phyloP scores from a whole-genome alignment of 2,329 filamentous ascomycete genomes.

The Apiospora kogelbergensis region DNA sequence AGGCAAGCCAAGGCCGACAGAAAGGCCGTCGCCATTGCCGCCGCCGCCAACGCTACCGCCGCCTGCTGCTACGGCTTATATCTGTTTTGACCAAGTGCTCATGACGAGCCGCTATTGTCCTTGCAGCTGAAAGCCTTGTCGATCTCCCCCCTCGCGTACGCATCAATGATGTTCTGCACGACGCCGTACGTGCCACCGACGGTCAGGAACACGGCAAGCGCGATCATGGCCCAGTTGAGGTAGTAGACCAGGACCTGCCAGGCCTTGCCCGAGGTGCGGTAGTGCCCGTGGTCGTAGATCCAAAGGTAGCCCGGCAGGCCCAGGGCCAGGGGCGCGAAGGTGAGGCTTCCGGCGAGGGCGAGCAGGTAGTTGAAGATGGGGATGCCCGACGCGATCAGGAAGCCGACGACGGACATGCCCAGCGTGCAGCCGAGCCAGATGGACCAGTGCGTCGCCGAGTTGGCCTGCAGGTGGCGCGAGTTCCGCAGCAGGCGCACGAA shows the following conservation, averaged over 20 bases:
- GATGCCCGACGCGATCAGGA: constrained; percentile 26
- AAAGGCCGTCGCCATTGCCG: background rate
- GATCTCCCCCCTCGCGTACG: constrained; percentile 47
- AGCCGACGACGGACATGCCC: constrained; percentile 21
- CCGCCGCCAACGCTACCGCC: background rate
- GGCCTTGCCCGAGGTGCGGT: constrained; percentile 25
- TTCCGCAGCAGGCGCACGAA: constrained; percentile 33
- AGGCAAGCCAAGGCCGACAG: background rate
- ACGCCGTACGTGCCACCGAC: constrained; percentile 45
- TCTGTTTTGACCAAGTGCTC: background rate
- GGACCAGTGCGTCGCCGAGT: constrained; percentile 29
- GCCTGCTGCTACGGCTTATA: background rate
- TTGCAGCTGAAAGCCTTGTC: constrained; percentile 47
- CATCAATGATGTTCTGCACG: constrained; percentile 49
- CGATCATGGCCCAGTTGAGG: constrained; percentile 36
- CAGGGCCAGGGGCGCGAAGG: constrained; percentile 36
- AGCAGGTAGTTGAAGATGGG: constrained; percentile 34
- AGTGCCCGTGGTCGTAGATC: constrained; percentile 35
- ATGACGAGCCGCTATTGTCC: constrained; percentile 41
- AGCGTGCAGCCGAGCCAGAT: constrained; percentile 30
- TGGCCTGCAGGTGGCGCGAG: constrained; percentile 29
- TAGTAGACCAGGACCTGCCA: constrained; percentile 30
- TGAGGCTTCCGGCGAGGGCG: constrained; percentile 32
- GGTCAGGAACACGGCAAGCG: constrained; percentile 37
- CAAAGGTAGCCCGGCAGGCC: constrained; percentile 36